phyloP scores from a whole-genome alignment of 352 stramenopile genomes.

The Globisporangium okanoganense region DNA sequence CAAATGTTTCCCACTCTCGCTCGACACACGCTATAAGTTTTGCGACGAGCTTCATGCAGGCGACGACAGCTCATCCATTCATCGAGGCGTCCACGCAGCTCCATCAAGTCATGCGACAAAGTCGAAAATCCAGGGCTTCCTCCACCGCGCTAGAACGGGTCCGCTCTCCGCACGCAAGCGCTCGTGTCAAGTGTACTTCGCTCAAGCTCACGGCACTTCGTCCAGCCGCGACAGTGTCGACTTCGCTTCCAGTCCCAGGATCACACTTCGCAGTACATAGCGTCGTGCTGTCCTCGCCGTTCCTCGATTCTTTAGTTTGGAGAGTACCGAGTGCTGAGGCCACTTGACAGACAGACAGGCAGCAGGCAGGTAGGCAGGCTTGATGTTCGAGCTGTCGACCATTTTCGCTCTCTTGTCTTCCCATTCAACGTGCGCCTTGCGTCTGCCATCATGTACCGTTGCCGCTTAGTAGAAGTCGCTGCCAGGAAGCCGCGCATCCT shows the following conservation, averaged over 20 bases:
- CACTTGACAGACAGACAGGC: background rate
- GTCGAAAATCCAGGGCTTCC: background rate
- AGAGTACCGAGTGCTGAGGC: background rate
- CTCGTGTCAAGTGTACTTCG: background rate
- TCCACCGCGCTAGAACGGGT: background rate
- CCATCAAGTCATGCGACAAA: background rate
- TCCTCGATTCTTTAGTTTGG: background rate
- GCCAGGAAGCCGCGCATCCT: slow-evolving; percentile 46
- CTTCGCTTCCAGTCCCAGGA: background rate
- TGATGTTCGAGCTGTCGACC: too few relatives aligned
- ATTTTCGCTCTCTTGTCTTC: background rate
- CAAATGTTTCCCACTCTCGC: background rate
- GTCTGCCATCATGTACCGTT: too few relatives aligned
- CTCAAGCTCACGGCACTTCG: background rate
- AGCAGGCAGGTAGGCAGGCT: too few relatives aligned
- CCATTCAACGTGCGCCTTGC: background rate
- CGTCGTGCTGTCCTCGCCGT: background rate
- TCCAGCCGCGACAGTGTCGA: background rate
- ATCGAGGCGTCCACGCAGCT: background rate
- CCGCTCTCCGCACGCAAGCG: background rate
- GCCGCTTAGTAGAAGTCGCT: slow-evolving; percentile 68
- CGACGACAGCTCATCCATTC: background rate
- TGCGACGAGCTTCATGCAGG: too few relatives aligned
- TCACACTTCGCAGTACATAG: background rate
- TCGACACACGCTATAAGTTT: background rate